Percentiles rank a stretch among this genome's conserved stretches.
These are phyloP conservation scores for Paramecium octaurelia DNA, from an alignment of 73 alveolate genomes.

Conservation along the genomic window DNA sequence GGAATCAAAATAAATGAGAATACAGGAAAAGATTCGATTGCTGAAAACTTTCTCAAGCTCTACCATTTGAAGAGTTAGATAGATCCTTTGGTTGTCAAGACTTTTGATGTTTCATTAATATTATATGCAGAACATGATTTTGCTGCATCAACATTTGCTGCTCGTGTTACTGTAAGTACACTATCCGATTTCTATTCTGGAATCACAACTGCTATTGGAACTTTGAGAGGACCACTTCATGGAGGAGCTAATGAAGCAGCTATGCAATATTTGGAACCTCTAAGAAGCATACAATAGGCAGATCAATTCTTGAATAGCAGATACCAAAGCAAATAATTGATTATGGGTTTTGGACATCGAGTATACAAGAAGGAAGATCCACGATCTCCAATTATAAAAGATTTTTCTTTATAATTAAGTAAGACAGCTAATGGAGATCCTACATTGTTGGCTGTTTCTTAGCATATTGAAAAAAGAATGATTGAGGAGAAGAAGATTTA, in stretches of 20 bases:
- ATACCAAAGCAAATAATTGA: constrained; percentile 59
- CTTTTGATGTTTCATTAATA: constrained; percentile 74
- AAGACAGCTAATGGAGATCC: constrained; percentile 64
- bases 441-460: constrained; percentile 55
- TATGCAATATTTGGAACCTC: constrained; percentile 64
- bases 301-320: constrained; percentile 59
- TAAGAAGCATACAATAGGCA: constrained; percentile 59
- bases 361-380: constrained; percentile 81
- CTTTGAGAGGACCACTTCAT: constrained; percentile 81
- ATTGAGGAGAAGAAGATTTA: constrained; percentile 72
- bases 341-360: constrained; percentile 84
- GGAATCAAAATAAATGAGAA: constrained; percentile 67
- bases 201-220: constrained; percentile 73
- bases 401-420: constrained; percentile 57
- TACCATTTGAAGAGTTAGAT: constrained; percentile 50
- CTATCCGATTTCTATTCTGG: constrained; percentile 71
- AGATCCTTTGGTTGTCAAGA: constrained; percentile 59
- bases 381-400: constrained; percentile 69
- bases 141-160: constrained; percentile 81
- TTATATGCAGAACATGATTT: constrained; percentile 83
- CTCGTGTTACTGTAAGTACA: constrained; percentile 77
- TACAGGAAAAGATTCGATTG: constrained; percentile 70
- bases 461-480: constrained; percentile 72
- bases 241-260: constrained; percentile 89
- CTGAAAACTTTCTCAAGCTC: constrained; percentile 66